These are phyloP conservation scores for Cladosporium halotolerans DNA, from an alignment of 2,329 filamentous ascomycete genomes.

Conservation along the genomic window DNA sequence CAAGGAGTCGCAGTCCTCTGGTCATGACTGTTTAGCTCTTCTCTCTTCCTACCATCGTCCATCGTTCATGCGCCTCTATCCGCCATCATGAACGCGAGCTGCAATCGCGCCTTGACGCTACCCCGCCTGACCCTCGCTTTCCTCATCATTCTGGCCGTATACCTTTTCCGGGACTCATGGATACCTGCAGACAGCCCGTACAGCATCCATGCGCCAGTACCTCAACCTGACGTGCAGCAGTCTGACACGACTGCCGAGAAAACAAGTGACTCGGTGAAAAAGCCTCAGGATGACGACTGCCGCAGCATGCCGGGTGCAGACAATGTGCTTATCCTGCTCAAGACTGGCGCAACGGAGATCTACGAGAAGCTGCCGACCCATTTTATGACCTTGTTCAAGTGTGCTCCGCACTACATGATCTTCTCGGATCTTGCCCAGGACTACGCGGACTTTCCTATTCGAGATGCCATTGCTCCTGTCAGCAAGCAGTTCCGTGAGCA, in stretches of 20 bases:
- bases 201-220: neutral
- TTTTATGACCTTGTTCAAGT: conserved; percentile 50
- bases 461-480: conserved; percentile 29
- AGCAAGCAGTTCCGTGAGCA: conserved; percentile 21
- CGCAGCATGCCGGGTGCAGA: conserved; percentile 31
- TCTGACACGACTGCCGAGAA: no score
- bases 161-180: conserved; percentile 24
- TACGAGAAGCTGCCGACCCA: conserved; percentile 52
- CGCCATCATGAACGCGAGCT: neutral
- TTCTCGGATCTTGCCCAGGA: conserved; percentile 48
- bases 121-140: conserved; percentile 21
- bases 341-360: conserved; percentile 55
- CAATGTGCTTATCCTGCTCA: conserved; percentile 52
- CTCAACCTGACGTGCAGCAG: neutral
- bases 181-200: conserved; percentile 14
- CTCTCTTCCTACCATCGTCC: neutral
- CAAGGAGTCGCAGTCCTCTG: neutral
- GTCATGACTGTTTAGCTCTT: conserved; percentile 1
- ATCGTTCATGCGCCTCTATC: neutral
- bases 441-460: conserved; percentile 36
- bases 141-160: conserved; percentile 19
- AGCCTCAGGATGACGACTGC: conserved; percentile 12
- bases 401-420: conserved; percentile 38
- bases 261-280: no score
- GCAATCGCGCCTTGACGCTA: conserved; percentile 18